Percentiles rank a stretch among this genome's conserved stretches.
Evolutionary conservation across 257 asterid species (phyloP).

Genomic region (Jacaranda copaia): DNA sequence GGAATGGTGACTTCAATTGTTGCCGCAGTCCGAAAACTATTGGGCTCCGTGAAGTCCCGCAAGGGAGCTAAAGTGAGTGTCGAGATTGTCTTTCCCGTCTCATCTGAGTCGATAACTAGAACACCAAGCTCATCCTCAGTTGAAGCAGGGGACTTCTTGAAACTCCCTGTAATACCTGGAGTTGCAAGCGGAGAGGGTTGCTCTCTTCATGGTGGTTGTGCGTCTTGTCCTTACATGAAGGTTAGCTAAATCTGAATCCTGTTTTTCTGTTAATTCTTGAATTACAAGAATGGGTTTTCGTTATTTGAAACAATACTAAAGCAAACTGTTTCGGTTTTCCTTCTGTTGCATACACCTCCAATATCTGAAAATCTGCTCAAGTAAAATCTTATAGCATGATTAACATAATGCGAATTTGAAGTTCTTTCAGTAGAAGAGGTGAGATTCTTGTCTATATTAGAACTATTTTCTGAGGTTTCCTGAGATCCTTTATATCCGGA

Average conservation of each 20-base stretch:
- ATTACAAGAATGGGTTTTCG: background rate
- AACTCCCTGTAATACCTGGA: constrained; percentile 76
- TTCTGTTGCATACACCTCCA: background rate
- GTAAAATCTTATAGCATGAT: no score
- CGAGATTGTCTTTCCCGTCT: constrained; percentile 94
- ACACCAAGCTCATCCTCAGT: constrained; percentile 53
- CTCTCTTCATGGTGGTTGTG: constrained; percentile 99
- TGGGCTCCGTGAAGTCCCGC: constrained; percentile 51
- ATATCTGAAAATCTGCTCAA: background rate
- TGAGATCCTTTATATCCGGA: background rate
- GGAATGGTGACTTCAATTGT: constrained; percentile 98
- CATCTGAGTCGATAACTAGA: constrained; percentile 81
- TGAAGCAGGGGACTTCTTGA: constrained; percentile 47
- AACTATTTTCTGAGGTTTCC: background rate
- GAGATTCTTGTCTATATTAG: background rate
- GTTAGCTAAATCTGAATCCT: constrained; percentile 44
- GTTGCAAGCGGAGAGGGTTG: constrained; percentile 97
- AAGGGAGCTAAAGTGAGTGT: constrained; percentile 66
- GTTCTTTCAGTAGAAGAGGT: no score
- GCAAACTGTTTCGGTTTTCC: background rate
- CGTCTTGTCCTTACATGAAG: constrained; percentile 99
- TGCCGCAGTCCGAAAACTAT: constrained; percentile 67
- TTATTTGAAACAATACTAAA: no score
- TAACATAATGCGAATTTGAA: no score
- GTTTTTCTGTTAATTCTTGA: constrained; percentile 2